Evolutionary conservation across 2,329 filamentous ascomycete species (phyloP).

Genomic region (Colletotrichum sp.): DNA sequence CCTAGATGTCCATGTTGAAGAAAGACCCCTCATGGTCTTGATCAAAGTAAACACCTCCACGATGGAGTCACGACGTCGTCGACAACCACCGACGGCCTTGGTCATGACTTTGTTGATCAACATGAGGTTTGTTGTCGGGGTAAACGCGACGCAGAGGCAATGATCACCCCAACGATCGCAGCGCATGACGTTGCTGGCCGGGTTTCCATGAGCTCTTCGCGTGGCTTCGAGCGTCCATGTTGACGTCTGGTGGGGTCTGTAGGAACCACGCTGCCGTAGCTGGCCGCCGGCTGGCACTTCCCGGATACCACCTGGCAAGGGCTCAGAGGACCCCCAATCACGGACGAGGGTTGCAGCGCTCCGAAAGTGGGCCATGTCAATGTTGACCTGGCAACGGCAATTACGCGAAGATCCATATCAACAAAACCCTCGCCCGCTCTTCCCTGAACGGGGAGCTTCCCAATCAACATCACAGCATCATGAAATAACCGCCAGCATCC

Average conservation of each 20-base stretch:
- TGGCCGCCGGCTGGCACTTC: neutral
- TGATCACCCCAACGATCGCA: neutral
- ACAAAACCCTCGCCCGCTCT: conserved; percentile 20
- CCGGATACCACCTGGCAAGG: neutral
- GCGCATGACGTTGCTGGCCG: neutral
- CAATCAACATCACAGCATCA: conserved; percentile 3
- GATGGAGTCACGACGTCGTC: neutral
- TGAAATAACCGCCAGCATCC: conserved; percentile 6
- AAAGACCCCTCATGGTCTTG: neutral
- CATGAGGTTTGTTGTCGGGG: neutral
- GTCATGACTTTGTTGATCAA: neutral
- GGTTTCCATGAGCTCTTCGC: neutral
- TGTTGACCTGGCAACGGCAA: conserved; percentile 16
- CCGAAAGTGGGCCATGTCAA: neutral
- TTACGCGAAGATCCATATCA: conserved; percentile 23
- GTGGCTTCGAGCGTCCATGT: neutral
- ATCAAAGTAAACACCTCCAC: neutral
- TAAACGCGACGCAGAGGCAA: neutral
- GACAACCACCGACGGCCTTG: neutral
- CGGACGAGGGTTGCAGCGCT: conserved; percentile 15
- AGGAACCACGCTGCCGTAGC: neutral
- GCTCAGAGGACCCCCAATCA: neutral
- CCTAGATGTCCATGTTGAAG: neutral
- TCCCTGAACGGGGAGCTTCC: conserved; percentile 3
- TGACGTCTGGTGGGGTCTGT: neutral